Base-by-base conservation (phyloP, 805 yeast species). In the Kodamaea nitidulidarum region DNA sequence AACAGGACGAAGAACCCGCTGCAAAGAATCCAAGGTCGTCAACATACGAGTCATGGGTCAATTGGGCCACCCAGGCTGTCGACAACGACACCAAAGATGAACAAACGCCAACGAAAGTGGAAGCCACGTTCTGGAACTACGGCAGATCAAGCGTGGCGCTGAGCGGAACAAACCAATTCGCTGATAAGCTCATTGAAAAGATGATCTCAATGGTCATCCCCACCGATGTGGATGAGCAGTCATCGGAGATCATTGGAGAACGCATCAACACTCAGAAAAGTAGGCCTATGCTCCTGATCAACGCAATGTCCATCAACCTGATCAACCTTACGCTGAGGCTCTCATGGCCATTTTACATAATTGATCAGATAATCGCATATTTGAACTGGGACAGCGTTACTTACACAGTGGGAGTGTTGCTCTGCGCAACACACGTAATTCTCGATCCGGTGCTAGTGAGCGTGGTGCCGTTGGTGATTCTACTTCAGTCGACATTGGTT, bases 181-280 rank as follows among this genome's bases (percentile, higher is more conserved):
- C 85, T 0, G 95, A 87, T 48, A 81, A 80, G 40, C 59, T 87
- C 39, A 73, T 87, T 47, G 95, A 88, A 51, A 75, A 80, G 51
- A 64, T 86, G 36, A 61, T 87, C 6, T 67, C 79, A 15, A 77
- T 85, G 80, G 83, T 88, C 1, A 65, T 86, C 17, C 93, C 95
- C 0, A 71, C 84, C 34, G 50, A 51, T 27, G 48, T 45, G 11
- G 73, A 74, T 14, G 59, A 70, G 15, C 70, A 70, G 15, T 70
- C 69, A 14, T 63, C 59, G 12, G 52, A 56, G 25, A 49, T 68
- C 3, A 58, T 81, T 15, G 67, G 73, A 34, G 70, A 69, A 11
- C 61, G 95, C 38, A 64, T 78, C n/a, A 75, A 68, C 33, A 72
- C 73, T 42, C 87, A 84, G 42, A 75, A 75, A 43, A 57, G 67